phyloP scores from a whole-genome alignment of 192 early-diverging fungal genomes.

The Martensiomyces pterosporus region DNA sequence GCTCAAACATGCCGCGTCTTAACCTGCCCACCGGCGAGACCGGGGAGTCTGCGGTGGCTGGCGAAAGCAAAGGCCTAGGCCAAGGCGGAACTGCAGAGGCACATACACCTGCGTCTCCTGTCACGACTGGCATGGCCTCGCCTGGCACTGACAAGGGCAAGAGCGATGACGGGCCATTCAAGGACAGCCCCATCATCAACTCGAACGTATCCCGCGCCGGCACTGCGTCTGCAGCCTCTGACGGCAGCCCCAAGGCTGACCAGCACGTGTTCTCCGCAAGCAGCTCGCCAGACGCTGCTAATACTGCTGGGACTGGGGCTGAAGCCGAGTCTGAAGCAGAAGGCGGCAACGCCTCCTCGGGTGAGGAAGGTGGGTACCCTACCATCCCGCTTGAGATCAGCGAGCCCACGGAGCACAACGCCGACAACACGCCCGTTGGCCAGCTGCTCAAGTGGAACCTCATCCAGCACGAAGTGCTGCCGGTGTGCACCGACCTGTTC shows the following conservation, averaged over 20 bases:
- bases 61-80: too few relatives aligned
- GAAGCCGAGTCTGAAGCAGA: too few relatives aligned
- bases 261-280: neutral
- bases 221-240: too few relatives aligned
- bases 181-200: neutral
- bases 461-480: slow-evolving; percentile 61
- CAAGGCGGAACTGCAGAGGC: too few relatives aligned
- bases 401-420: slow-evolving; percentile 11
- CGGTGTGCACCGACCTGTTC: slow-evolving; percentile 75
- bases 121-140: too few relatives aligned
- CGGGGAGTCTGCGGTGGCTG: neutral
- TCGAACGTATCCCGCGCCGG: neutral
- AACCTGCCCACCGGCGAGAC: slow-evolving; percentile 43
- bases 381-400: slow-evolving; percentile 7
- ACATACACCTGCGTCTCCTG: too few relatives aligned
- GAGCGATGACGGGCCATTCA: neutral
- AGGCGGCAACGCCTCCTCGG: neutral
- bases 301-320: neutral
- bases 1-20: slow-evolving; percentile 77
- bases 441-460: slow-evolving; percentile 70
- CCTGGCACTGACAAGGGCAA: too few relatives aligned
- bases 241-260: too few relatives aligned
- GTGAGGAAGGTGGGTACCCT: neutral
- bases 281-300: neutral
- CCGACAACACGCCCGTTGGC: slow-evolving; percentile 54